These are phyloP conservation scores for Dendrocalamus latiflorus DNA, from an alignment of 202 grass and related monocot genomes.

Conservation along the genomic window DNA sequence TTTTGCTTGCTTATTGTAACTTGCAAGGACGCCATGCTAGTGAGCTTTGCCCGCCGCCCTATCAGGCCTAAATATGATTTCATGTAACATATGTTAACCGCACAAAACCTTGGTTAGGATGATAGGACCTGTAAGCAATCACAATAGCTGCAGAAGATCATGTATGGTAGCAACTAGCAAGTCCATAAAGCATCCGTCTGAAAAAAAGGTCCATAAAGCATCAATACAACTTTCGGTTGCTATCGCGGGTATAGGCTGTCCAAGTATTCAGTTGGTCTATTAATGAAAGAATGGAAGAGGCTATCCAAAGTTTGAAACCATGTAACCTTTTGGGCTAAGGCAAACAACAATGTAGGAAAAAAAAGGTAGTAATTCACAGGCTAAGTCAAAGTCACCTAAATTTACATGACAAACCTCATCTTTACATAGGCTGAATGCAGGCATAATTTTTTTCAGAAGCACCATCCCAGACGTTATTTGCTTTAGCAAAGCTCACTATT, in stretches of 20 bases:
- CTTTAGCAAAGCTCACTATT: constrained; percentile 20
- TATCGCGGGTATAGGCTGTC: no score
- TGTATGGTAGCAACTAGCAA: not conserved
- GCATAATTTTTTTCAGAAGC: constrained; percentile 13
- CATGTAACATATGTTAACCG: not conserved
- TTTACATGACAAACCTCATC: constrained; percentile 48
- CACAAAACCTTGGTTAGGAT: not conserved
- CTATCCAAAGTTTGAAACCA: constrained; percentile 5
- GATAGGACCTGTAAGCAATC: not conserved
- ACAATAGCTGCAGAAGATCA: not conserved
- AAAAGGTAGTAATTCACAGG: constrained; percentile 31
- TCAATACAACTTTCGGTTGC: not conserved
- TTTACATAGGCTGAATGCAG: constrained; percentile 44
- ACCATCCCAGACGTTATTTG: not conserved
- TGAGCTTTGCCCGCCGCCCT: not conserved
- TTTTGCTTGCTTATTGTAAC: not conserved
- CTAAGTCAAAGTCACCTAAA: constrained; percentile 25
- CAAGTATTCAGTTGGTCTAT: no score
- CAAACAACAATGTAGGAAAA: constrained; percentile 33
- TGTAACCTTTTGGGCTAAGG: constrained; percentile 20
- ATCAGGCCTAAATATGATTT: not conserved
- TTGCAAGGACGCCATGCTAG: not conserved
- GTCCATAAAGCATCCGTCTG: not conserved
- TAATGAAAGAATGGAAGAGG: no score
- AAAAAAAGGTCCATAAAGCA: not conserved